phyloP scores from a whole-genome alignment of 352 stramenopile species.

The Pythium oligandrum region DNA sequence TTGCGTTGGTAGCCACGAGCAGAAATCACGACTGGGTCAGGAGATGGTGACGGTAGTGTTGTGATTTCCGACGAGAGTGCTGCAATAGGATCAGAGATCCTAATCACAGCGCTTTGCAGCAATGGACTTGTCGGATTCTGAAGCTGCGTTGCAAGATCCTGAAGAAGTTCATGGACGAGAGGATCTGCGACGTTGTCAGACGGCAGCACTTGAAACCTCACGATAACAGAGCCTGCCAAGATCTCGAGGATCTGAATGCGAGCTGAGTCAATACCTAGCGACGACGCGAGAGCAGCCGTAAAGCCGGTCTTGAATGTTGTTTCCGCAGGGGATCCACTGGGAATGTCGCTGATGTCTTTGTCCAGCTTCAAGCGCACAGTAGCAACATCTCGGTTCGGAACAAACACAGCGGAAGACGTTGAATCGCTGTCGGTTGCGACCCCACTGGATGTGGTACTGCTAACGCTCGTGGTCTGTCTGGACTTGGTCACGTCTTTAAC shows the following conservation, averaged over 20 bases:
- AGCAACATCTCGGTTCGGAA: constrained; percentile 39
- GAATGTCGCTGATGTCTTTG: constrained; percentile 53
- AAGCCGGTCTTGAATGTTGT: constrained; percentile 45
- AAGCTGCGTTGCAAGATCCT: constrained; percentile 40
- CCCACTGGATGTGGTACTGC: constrained; percentile 4
- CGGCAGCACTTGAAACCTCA: constrained; percentile 53
- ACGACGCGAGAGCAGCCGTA: constrained; percentile 21
- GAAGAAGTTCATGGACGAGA: constrained; percentile 39
- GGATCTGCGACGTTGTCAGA: constrained; percentile 42
- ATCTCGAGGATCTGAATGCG: constrained; percentile 50
- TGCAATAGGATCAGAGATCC: constrained; percentile 24
- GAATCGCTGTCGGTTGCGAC: constrained; percentile 15
- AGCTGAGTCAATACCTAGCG: constrained; percentile 40
- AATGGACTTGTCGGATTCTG: constrained; percentile 31
- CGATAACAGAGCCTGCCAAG: constrained; percentile 52
- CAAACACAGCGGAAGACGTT: constrained; percentile 27
- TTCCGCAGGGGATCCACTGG: constrained; percentile 42
- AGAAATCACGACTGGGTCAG: constrained; percentile 26
- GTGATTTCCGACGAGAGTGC: constrained; percentile 30
- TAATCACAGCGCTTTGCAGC: constrained; percentile 21
- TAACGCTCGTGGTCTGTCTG: constrained; percentile 1
- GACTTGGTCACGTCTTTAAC: constrained; percentile 28
- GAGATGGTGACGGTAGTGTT: constrained; percentile 8
- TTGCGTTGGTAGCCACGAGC: constrained; percentile 53
- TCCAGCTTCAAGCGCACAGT: constrained; percentile 47